A percentile compares a stretch with the other conserved stretches of the same genome.
phyloP scores from a whole-genome alignment of 306 rosid species.

The Citrullus mucosospermus region DNA sequence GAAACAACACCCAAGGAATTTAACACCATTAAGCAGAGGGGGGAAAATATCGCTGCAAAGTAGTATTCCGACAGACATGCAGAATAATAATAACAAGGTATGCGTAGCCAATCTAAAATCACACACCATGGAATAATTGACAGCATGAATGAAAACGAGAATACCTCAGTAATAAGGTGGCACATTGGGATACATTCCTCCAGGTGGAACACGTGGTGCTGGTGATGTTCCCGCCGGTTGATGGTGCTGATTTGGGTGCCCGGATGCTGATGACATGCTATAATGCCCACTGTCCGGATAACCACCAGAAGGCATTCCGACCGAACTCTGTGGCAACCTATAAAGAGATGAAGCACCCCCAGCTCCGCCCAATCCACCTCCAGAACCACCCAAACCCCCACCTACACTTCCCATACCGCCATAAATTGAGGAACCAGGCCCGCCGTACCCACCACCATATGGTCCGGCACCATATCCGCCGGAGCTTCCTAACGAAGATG shows the following conservation, averaged over 20 bases:
- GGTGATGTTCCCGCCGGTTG: conserved; percentile 67
- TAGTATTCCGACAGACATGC: neutral
- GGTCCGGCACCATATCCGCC: conserved; percentile 56
- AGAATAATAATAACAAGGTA: neutral
- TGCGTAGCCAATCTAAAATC: neutral
- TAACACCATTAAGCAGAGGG: neutral
- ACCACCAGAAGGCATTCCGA: conserved; percentile 58
- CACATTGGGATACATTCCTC: conserved; percentile 70
- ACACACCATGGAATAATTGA: neutral
- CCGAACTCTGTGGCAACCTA: conserved; percentile 61
- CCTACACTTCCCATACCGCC: conserved; percentile 17
- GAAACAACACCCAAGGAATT: neutral
- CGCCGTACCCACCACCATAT: conserved; percentile 54
- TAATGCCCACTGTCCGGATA: conserved; percentile 71
- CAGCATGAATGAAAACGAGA: neutral
- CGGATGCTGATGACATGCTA: conserved; percentile 38
- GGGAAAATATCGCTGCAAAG: neutral
- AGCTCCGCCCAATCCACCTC: conserved; percentile 20
- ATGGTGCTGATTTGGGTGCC: conserved; percentile 67
- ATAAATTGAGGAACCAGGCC: conserved; percentile 29
- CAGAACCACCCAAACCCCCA: conserved; percentile 26
- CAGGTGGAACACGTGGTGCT: conserved; percentile 68
- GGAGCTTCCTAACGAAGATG: conserved; percentile 35
- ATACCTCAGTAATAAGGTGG: conserved; percentile 93
- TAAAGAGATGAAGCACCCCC: conserved; percentile 30